Base-by-base conservation (phyloP, 768 basidiomycete species). In the Dacryopinax spathularia region DNA sequence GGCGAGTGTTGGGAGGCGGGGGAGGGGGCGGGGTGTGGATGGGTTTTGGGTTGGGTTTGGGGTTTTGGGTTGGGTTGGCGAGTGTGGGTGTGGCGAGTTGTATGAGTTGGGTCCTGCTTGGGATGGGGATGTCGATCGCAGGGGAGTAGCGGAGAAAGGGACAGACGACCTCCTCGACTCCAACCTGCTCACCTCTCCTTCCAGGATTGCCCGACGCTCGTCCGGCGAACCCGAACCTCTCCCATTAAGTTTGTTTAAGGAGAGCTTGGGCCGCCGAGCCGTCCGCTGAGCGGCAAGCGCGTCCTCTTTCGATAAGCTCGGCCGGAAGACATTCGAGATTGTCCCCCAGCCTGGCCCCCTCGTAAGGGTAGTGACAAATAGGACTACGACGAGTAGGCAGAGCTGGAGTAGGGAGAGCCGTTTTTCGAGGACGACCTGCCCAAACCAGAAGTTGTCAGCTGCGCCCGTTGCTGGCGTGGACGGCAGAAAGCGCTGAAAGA, bases 341-440 rank as follows among this genome's bases (percentile, higher is more conserved):
- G 22, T n/a, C 16, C 29, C 36, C 61, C 34, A 33, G 33, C 33
- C 25, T 68, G 62, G 84, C 6, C 90, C 89, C 4, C 91, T 82
- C 2, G 91, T 93, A 61, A 95, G 78, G 18, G 86, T 83, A 74
- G 95, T 88, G 72, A 96, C 92, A 13, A 92, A 77, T 20, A 95
- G 80, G 10, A 96, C 86, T 0, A 86, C 82, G 2, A 96, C 78
- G 4, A 95, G 79, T 5, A 94, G 79, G 70, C 87, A 85, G 0
- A 97, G 80, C 69, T 98, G 94, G 0, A 88, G 88, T 22, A 96
- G 84, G 1, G 92, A 87, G 0, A 96, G 81, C 1, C 91, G 85
- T 69, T 95, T 93, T 73, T 96, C 94, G 60, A 93, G 80, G 0
- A 86, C 76, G 33, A 96, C 84, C 89, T 95, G 41, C n/a, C n/a